Evolutionary conservation across 2,329 filamentous ascomycete species (phyloP).

Genomic region (Penicillium verrucosum): DNA sequence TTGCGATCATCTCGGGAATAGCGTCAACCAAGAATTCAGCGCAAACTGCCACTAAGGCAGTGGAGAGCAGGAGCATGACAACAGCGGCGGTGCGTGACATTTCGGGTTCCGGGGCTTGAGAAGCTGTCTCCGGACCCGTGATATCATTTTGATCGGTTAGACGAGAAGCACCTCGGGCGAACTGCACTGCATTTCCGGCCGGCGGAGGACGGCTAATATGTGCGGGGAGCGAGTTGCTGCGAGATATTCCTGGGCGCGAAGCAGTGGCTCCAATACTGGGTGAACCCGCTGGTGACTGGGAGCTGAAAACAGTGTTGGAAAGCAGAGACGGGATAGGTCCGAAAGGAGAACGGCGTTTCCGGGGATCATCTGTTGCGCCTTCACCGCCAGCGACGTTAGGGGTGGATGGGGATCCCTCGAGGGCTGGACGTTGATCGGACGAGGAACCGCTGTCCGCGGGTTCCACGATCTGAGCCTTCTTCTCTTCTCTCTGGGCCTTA

Average conservation of each 20-base stretch:
- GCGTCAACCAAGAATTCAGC: conserved; percentile 72
- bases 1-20: conserved; percentile 64
- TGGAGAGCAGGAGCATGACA: conserved; percentile 54
- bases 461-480: conserved; percentile 11
- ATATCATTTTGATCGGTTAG: conserved; percentile 18
- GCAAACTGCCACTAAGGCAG: conserved; percentile 58
- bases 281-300: conserved; percentile 12
- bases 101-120: conserved; percentile 21
- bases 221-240: conserved; percentile 34
- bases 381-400: conserved; percentile 13
- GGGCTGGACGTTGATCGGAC: conserved; percentile 5
- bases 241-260: conserved; percentile 22
- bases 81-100: conserved; percentile 59
- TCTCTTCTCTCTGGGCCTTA: conserved; percentile 14
- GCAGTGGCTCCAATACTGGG: conserved; percentile 14
- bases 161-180: conserved; percentile 34
- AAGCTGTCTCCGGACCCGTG: conserved; percentile 8
- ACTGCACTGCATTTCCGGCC: conserved; percentile 35
- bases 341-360: conserved; percentile 29
- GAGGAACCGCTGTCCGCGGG: background rate
- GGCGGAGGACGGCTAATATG: conserved; percentile 25
- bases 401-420: conserved; percentile 16
- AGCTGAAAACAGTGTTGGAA: conserved; percentile 36
- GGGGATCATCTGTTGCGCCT: conserved; percentile 13
- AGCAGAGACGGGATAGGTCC: conserved; percentile 32